Evolutionary conservation across 768 basidiomycete species (phyloP).

Genomic region (Calocybe cyanea): DNA sequence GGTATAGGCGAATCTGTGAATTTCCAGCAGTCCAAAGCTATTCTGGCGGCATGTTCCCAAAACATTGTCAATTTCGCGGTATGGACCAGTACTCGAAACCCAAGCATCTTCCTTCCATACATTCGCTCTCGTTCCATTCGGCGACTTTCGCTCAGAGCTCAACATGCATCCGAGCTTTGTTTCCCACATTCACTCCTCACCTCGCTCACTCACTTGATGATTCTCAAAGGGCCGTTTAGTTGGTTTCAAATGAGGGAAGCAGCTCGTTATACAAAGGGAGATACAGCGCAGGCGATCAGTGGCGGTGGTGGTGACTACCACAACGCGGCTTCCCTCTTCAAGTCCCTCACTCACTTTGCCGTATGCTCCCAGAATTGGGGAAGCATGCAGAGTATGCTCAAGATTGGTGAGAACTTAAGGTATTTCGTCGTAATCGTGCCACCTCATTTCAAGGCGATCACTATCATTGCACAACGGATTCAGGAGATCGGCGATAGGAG

Average conservation of each 20-base stretch:
- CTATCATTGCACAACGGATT: slow-evolving; percentile 15
- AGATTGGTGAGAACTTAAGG: slow-evolving; percentile 15
- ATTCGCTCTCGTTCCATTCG: slow-evolving; percentile 13
- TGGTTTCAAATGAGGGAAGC: slow-evolving; percentile 21
- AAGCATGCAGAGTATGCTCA: slow-evolving; percentile 16
- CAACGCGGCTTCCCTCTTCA: slow-evolving; percentile 9
- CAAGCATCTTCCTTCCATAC: slow-evolving; percentile 17
- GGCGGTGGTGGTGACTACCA: slow-evolving; percentile 4
- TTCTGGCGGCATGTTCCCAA: slow-evolving; percentile 16
- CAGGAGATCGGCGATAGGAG: slow-evolving; percentile 18
- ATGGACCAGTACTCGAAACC: slow-evolving; percentile 16
- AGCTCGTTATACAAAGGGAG: slow-evolving; percentile 8
- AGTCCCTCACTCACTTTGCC: slow-evolving; percentile 19
- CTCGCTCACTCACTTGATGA: slow-evolving; percentile 22
- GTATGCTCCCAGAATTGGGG: slow-evolving; percentile 22
- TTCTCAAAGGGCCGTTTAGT: slow-evolving; percentile 18
- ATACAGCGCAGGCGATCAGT: background rate
- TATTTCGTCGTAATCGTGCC: slow-evolving; percentile 20
- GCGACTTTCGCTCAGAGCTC: slow-evolving; percentile 11
- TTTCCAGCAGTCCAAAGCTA: slow-evolving; percentile 16
- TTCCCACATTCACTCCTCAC: slow-evolving; percentile 19
- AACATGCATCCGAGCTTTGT: slow-evolving; percentile 15
- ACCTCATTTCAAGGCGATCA: slow-evolving; percentile 10
- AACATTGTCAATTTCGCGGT: slow-evolving; percentile 14
- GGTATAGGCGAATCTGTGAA: slow-evolving; percentile 17